Base-by-base conservation (phyloP, 2,329 filamentous ascomycete species). In the Fusarium siculi region DNA sequence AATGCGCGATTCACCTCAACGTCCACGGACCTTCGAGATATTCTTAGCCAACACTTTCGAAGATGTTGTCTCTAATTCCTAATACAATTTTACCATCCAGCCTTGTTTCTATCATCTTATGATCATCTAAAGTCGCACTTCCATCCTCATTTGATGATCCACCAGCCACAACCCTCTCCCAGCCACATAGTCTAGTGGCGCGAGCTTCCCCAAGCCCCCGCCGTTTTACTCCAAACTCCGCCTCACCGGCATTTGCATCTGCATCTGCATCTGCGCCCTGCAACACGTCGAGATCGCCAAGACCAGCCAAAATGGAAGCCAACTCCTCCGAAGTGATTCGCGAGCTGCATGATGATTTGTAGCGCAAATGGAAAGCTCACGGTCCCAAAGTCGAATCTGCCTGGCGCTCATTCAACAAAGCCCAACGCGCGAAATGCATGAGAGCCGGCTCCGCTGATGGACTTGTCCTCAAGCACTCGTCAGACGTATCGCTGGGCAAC, bases 391-490 rank as follows among this genome's bases (percentile, higher is more conserved):
- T 86, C n/a, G 76, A 83, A 58, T 47, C 74, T 4, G 72, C 81
- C n/a, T 87, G 85, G 85, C 79, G 77, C 12, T 82, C 78, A 0
- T 82, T 86, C 46, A 70, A 72, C 65, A 77, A 77, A 39, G 68
- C 28, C 10, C 80, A 83, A 42, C 81, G 84, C 7, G 70, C 70
- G 21, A 75, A 70, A 65, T 82, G 80, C 55, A 68, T 86, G 55
- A 81, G 78, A 47, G 81, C 73, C 5, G 83, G 81, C 2, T 69
- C 79, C 3, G 67, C 57, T 0, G 79, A 82, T 0, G 80, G 81
- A 11, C 60, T 54, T 15, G 79, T 85, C 6, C 75, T 85, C 23
- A 80, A 80, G 60, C 74, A 83, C 49, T 62, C 80, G 4, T 32
- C 28, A 6, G 84, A 87, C 57, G 32, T 34, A 5, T 79, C 81